Evolutionary conservation across 2,329 filamentous ascomycete genomes (phyloP), one percentile per base, ranked within the genome.

Genomic region (Clonostachys rhizophaga): DNA sequence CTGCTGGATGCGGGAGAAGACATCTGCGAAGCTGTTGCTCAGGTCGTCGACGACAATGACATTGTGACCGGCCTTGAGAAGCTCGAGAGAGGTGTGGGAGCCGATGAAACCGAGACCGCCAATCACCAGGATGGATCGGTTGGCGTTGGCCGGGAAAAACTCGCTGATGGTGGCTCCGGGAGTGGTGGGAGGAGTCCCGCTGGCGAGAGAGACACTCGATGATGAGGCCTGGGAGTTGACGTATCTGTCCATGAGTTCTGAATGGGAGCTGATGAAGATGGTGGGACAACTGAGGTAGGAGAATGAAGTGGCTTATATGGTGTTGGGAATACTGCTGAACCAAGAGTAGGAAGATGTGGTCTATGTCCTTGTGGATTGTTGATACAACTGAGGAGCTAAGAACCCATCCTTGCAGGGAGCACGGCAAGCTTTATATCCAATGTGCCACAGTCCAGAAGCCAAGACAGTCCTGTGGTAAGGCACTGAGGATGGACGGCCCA

Each of bases 91-190:
- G 0, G 76, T 80, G 57, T 80, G 76, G 3, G 75, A 79, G 30
- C 77, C 77, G 46, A 80, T 79, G 58, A 75, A 79, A 7, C 76
- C 76, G 13, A 77, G 67, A 10, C 76, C 76, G 17, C 76, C 76
- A 36, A 76, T 72, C 30, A 80, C 76, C 54, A 79, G 61, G 46
- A 70, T 67, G 49, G 67, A 66, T 34, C 41, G 36, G 39, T 14
- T n/a, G 44, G 46, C n/a, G 24, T 40, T 37, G 44, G 50, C 47
- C 40, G 48, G 42, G 35, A 43, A 9, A 46, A 40, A 18, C 43
- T n/a, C 13, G 20, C 24, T 33, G 20, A 34, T n/a, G 20, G 40
- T 17, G 34, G 42, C 50, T 13, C 40, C 47, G 13, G 46, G 49
- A 3, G 54, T 52, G 5, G 53, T 56, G 2, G 54, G 55, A 3